Conservation (phyloP, 176 grass and related monocot genomes). For the Phragmites australis region DNA sequence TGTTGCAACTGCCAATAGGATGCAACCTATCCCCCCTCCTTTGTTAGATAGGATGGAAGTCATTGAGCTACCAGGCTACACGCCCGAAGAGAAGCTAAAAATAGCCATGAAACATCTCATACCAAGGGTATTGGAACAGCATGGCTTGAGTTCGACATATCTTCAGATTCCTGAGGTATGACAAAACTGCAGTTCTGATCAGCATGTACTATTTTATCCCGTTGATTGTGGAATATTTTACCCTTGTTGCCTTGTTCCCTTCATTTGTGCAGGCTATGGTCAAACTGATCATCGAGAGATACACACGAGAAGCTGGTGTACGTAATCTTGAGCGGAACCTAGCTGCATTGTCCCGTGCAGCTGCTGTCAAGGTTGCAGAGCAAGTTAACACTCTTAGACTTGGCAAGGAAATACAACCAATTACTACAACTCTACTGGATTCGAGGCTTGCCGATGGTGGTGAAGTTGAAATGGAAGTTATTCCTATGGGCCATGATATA, state of each 20-base stretch:
- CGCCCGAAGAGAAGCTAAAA: conserved; percentile 95
- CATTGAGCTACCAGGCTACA: conserved; percentile 96
- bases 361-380: conserved; percentile 91
- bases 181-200: conserved; percentile 25
- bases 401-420: conserved; percentile 69
- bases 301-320: conserved; percentile 95
- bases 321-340: conserved; percentile 85
- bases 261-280: conserved; percentile 65
- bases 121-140: conserved; percentile 92
- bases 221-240: no score
- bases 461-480: conserved; percentile 99
- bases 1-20: conserved; percentile 92
- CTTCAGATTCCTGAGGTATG: conserved; percentile 95
- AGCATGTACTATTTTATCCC: no score
- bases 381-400: conserved; percentile 60
- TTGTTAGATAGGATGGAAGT: conserved; percentile 97
- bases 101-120: conserved; percentile 99
- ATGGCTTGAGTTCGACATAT: conserved; percentile 80
- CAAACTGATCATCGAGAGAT: conserved; percentile 85
- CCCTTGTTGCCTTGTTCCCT: background rate
- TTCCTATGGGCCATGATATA: conserved; percentile 94
- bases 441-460: conserved; percentile 69
- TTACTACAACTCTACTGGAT: conserved; percentile 74
- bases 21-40: conserved; percentile 89
- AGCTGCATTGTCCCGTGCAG: conserved; percentile 83